Percentiles rank a stretch among this genome's conserved stretches.
Conservation (phyloP, 345 rosid genomes). For the Turritis glabra region DNA sequence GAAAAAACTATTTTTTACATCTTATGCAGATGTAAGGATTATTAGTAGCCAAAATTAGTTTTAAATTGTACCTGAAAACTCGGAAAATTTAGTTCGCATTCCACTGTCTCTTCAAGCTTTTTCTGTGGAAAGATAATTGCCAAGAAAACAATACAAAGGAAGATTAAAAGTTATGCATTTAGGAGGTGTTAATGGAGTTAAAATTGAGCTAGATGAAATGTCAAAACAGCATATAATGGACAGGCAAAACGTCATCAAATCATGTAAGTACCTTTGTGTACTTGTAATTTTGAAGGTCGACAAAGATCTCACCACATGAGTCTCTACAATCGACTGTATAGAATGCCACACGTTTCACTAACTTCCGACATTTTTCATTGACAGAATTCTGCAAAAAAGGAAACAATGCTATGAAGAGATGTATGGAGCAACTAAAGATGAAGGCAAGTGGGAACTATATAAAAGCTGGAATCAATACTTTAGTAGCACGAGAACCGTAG, state of each 20-base stretch:
- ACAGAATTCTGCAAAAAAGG: constrained; percentile 55
- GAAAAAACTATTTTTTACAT: neutral
- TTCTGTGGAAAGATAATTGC: constrained; percentile 51
- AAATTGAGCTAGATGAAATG: neutral
- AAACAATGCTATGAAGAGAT: neutral
- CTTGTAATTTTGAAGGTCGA: constrained; percentile 72
- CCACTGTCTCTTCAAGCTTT: constrained; percentile 59
- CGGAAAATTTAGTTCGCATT: constrained; percentile 61
- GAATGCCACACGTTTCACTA: constrained; percentile 72
- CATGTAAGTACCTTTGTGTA: constrained; percentile 50
- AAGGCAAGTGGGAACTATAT: neutral
- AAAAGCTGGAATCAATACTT: constrained; percentile 44
- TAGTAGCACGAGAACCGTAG: constrained; percentile 59
- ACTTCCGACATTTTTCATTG: constrained; percentile 76
- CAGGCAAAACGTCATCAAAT: neutral
- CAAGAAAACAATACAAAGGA: constrained; percentile 2
- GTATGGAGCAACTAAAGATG: neutral
- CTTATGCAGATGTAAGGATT: neutral
- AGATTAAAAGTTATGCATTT: neutral
- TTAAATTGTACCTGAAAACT: constrained; percentile 68
- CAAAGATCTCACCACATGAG: constrained; percentile 88
- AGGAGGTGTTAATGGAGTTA: neutral
- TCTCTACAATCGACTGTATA: constrained; percentile 83
- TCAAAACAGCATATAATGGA: neutral
- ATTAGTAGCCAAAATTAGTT: neutral